Percentiles rank a stretch among this genome's conserved stretches.
Evolutionary conservation across 176 grass and related monocot genomes (phyloP).

Genomic region (Microstegium vimineum): DNA sequence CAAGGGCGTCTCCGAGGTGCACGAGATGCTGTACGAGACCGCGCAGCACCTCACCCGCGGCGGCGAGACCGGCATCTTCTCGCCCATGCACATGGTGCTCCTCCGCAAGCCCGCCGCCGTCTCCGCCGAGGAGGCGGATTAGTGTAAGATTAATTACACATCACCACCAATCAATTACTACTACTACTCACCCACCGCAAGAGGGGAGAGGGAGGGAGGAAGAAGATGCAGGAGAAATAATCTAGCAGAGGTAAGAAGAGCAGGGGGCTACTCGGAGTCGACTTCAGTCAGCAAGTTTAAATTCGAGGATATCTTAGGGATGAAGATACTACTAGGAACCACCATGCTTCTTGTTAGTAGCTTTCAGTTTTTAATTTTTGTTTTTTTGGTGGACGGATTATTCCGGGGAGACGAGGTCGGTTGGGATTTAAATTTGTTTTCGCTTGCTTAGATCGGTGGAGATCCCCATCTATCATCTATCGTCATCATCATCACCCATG

Average conservation of each 20-base stretch:
- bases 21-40: slow-evolving; percentile 98
- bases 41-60: slow-evolving; percentile 77
- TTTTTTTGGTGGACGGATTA: slow-evolving; percentile 35
- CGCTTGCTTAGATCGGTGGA: slow-evolving; percentile 36
- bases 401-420: slow-evolving; percentile 11
- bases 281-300: neutral
- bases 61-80: slow-evolving; percentile 89
- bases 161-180: neutral
- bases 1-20: slow-evolving; percentile 87
- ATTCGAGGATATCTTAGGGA: slow-evolving; percentile 28
- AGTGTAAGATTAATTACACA: slow-evolving; percentile 7
- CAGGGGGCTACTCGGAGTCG: neutral
- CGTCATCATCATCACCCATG: slow-evolving; percentile 1
- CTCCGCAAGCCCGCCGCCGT: slow-evolving; percentile 72
- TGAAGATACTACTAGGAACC: slow-evolving; percentile 14
- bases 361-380: slow-evolving; percentile 11
- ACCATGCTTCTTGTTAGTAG: slow-evolving; percentile 33
- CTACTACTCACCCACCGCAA: slow-evolving; percentile 13
- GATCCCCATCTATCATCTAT: slow-evolving; percentile 30
- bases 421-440: slow-evolving; percentile 33
- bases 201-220: neutral
- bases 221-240: slow-evolving; percentile 13
- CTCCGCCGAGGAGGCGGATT: slow-evolving; percentile 35
- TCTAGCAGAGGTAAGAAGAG: slow-evolving; percentile 31
- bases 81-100: slow-evolving; percentile 98